Percentiles rank a stretch among this genome's conserved stretches.
These are phyloP conservation scores for Xenoacremonium recifei DNA, from an alignment of 2,329 filamentous ascomycete species.

Conservation along the genomic window DNA sequence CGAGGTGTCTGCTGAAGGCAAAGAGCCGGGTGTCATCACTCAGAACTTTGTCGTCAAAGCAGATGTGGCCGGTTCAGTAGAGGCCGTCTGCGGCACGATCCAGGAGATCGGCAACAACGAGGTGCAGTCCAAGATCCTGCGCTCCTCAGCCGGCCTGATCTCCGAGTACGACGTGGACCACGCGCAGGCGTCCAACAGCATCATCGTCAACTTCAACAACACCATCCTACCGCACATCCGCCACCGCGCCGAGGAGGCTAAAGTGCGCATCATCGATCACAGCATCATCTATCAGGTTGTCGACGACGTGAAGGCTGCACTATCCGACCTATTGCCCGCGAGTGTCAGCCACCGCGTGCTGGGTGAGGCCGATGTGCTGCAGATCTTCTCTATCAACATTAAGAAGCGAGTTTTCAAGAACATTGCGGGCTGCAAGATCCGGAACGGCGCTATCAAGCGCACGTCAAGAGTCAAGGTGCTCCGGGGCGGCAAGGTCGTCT, in stretches of 20 bases:
- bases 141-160: conserved; percentile 74
- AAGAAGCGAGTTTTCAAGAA: conserved; percentile 68
- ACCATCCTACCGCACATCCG: conserved; percentile 65
- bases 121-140: conserved; percentile 73
- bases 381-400: conserved; percentile 81
- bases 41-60: conserved; percentile 88
- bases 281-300: conserved; percentile 82
- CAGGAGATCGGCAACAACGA: conserved; percentile 81
- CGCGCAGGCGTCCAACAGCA: conserved; percentile 71
- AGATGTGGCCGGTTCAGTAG: conserved; percentile 90
- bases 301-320: conserved; percentile 66
- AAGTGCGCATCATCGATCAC: conserved; percentile 78
- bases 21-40: conserved; percentile 44
- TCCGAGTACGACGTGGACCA: conserved; percentile 88
- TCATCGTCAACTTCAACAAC: conserved; percentile 86
- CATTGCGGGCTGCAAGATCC: conserved; percentile 84
- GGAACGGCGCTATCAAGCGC: conserved; percentile 72
- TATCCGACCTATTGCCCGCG: conserved; percentile 70
- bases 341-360: conserved; percentile 67
- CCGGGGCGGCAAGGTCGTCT: conserved; percentile 68
- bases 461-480: conserved; percentile 68
- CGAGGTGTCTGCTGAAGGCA: conserved; percentile 37
- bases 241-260: conserved; percentile 65
- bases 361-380: conserved; percentile 83
- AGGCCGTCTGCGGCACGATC: conserved; percentile 80